Base-by-base conservation (phyloP, 2,329 filamentous ascomycete genomes). In the Chaetomium sp. region DNA sequence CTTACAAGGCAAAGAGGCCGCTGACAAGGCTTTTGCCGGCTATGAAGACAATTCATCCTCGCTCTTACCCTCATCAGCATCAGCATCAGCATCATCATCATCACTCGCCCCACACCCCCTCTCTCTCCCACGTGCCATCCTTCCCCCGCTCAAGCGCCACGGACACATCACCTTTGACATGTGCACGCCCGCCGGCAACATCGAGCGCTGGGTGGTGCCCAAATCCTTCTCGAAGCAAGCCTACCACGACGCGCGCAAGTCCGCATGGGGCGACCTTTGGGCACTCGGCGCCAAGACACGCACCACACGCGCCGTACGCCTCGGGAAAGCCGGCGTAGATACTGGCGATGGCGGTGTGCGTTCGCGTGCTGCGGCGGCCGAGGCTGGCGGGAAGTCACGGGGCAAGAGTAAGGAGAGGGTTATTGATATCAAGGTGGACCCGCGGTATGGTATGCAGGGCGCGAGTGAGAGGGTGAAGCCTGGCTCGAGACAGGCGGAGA, bases 181-280 rank as follows among this genome's bases (percentile, higher is more conserved):
- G 2, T 99, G 94, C 76, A 97, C 94, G 0, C 87, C 92, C 0
- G 79, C 82, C 0, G 94, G 89, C 36, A 84, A 81, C 43, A 84
- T 96, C 37, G 92, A 99, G 75, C 88, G 94, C 54, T 99, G 94
- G 94, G 94, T 87, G 0, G 86, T 99, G 0, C 89, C 92, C 1
- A 85, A 85, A 63, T 90, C 85, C 57, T 94, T 86, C 71, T 86
- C 86, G 69, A 85, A 81, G 64, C 84, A 87, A 65, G 91, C 91
- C 0, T 97, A 92, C 73, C 89, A 88, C 64, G 94, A 97, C 68
- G 94, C 94, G 38, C 84, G 94, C 59, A 99, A 99, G 73, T 81
- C 87, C 0, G 75, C 75, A 52, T 97, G 92, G 94, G 94, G 94
- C 41, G 94, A 97, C 69, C 76, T 97, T 8, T 99, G 94, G 94